These are phyloP conservation scores for Apiospora aurea DNA, from an alignment of 2,329 filamentous ascomycete genomes.

Conservation along the genomic window DNA sequence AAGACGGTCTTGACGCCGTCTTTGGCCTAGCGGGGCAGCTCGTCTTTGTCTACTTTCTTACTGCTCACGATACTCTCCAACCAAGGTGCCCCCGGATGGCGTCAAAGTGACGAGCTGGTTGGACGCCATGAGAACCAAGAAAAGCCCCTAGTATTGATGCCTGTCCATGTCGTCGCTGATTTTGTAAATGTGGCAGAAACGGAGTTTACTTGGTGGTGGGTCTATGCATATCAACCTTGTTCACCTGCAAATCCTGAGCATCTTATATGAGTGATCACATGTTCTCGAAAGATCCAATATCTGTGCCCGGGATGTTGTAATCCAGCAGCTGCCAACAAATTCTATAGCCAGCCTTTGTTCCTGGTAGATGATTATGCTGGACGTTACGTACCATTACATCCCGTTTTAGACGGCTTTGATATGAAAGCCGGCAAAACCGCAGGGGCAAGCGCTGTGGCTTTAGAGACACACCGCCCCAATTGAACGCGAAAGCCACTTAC, in stretches of 20 bases:
- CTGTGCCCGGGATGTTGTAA: not conserved
- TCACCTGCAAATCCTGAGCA: not conserved
- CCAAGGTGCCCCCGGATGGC: not conserved
- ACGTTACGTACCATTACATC: not conserved
- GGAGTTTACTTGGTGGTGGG: not conserved
- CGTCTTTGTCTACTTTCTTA: not conserved
- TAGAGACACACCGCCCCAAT: conserved; percentile 10
- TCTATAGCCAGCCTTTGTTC: not conserved
- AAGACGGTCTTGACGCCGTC: not conserved
- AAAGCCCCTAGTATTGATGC: not conserved
- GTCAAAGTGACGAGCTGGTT: not conserved
- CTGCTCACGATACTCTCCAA: not conserved
- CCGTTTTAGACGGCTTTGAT: not conserved
- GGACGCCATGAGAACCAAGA: not conserved
- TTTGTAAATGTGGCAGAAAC: not conserved
- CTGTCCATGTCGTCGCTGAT: not conserved
- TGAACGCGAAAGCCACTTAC: conserved; percentile 5
- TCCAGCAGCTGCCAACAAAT: not conserved
- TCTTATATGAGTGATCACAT: not conserved
- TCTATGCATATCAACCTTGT: not conserved
- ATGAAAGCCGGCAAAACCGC: not conserved
- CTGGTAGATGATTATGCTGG: not conserved
- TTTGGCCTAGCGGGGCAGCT: conserved; percentile 8
- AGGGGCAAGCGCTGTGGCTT: not conserved
- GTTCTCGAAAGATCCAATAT: not conserved